Conservation (phyloP, 2,329 filamentous ascomycete species). For the Hypoxylon sp. region DNA sequence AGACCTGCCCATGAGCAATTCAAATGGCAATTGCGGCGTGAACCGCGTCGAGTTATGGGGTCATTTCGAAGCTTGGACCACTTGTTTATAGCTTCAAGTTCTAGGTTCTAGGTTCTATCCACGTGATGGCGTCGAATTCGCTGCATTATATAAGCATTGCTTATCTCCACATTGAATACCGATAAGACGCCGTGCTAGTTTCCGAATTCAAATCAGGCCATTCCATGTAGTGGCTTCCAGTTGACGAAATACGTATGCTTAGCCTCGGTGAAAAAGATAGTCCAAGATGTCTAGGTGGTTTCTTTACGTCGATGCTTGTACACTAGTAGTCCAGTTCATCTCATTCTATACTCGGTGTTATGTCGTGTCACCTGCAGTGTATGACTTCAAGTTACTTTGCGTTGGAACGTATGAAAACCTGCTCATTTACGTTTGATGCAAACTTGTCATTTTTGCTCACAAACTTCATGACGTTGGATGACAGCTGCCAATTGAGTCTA, state of each 20-base stretch:
- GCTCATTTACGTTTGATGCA: neutral
- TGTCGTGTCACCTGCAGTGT: neutral
- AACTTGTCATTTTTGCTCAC: neutral
- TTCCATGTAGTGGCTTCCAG: neutral
- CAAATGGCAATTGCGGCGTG: slow-evolving; percentile 30
- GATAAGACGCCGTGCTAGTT: neutral
- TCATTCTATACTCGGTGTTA: neutral
- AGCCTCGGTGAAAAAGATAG: neutral
- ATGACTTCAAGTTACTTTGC: neutral
- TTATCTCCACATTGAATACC: neutral
- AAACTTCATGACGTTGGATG: neutral
- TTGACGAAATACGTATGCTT: too few relatives aligned
- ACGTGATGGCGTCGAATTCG: slow-evolving; percentile 6
- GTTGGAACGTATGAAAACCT: neutral
- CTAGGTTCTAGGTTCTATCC: neutral
- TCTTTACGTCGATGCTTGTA: neutral
- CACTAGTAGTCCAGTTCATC: neutral
- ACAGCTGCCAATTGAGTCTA: neutral
- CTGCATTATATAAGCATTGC: neutral
- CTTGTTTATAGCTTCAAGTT: neutral
- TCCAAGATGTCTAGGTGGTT: neutral
- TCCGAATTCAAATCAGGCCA: slow-evolving; percentile 2
- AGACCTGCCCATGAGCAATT: slow-evolving; percentile 35
- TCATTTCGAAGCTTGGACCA: slow-evolving; percentile 27
- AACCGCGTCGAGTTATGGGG: slow-evolving; percentile 33